Percentiles rank a stretch among this genome's conserved stretches.
phyloP scores from a whole-genome alignment of 257 asterid genomes.

The Jacaranda mimosifolia region DNA sequence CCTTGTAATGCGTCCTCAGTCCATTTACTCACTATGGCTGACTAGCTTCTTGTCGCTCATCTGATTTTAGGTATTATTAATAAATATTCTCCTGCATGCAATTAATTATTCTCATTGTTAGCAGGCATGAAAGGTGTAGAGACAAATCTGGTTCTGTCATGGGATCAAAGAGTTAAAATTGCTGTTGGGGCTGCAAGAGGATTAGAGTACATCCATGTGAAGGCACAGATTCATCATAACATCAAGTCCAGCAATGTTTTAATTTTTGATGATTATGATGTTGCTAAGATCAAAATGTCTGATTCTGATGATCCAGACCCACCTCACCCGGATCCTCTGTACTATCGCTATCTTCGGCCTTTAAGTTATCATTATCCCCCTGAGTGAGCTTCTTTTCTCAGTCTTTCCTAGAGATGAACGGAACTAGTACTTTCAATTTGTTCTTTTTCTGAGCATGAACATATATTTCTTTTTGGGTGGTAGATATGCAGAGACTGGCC shows the following conservation, averaged over 20 bases:
- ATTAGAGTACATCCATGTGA: conserved; percentile 60
- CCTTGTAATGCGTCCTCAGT: neutral
- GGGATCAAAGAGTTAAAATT: conserved; percentile 47
- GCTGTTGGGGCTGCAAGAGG: conserved; percentile 48
- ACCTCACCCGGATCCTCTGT: conserved; percentile 39
- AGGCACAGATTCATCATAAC: conserved; percentile 50
- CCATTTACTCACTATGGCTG: neutral
- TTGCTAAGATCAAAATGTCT: conserved; percentile 64
- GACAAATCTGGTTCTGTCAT: conserved; percentile 54
- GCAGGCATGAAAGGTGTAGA: conserved; percentile 57
- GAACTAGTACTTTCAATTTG: no score
- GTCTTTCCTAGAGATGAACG: neutral
- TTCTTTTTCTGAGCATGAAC: neutral
- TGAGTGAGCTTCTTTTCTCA: conserved; percentile 46
- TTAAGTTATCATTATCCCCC: conserved; percentile 70
- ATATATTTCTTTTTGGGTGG: no score
- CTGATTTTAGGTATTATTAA: neutral
- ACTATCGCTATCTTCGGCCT: conserved; percentile 41
- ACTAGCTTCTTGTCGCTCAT: neutral
- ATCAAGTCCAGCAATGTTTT: conserved; percentile 43
- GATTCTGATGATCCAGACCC: conserved; percentile 61
- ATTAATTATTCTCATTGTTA: neutral
- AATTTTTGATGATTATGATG: conserved; percentile 46
- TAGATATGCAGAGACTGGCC: no score
- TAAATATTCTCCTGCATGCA: neutral